These are phyloP conservation scores for Guyanaporus albipodus DNA, from an alignment of 768 basidiomycete genomes.

Conservation along the genomic window DNA sequence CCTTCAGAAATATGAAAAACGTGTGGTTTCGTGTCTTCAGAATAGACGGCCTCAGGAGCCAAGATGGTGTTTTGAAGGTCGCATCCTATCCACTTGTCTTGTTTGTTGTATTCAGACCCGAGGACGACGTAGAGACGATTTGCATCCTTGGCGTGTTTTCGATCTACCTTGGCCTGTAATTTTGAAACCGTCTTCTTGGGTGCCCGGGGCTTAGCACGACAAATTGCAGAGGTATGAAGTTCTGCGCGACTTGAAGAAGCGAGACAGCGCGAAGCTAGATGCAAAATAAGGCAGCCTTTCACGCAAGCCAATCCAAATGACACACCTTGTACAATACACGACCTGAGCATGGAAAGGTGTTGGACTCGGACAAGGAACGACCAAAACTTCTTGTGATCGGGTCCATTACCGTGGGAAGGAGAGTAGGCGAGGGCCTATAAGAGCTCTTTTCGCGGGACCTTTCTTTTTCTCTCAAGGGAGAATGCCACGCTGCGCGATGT, in stretches of 20 bases:
- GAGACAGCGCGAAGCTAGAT: constrained; percentile 35
- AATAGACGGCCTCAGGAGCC: constrained; percentile 44
- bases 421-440: constrained; percentile 16
- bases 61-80: constrained; percentile 64
- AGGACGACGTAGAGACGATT: constrained; percentile 65
- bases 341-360: constrained; percentile 27
- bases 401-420: constrained; percentile 38
- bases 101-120: constrained; percentile 63
- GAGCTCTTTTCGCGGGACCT: constrained; percentile 4
- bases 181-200: constrained; percentile 40
- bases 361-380: too few species aligned
- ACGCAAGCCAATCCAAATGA: background rate
- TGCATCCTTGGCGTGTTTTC: constrained; percentile 35
- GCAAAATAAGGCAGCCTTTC: background rate
- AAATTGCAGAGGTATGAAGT: constrained; percentile 49
- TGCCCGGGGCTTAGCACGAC: constrained; percentile 35
- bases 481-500: constrained; percentile 67
- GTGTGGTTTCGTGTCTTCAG: constrained; percentile 18
- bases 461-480: constrained; percentile 37
- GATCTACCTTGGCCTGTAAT: constrained; percentile 44
- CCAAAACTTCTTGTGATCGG: too few species aligned
- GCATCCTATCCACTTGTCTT: constrained; percentile 62
- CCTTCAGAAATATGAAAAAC: constrained; percentile 33
- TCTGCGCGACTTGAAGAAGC: constrained; percentile 39
- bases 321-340: constrained; percentile 22